phyloP scores from a whole-genome alignment of 768 basidiomycete genomes.

The Mycena polygramma region DNA sequence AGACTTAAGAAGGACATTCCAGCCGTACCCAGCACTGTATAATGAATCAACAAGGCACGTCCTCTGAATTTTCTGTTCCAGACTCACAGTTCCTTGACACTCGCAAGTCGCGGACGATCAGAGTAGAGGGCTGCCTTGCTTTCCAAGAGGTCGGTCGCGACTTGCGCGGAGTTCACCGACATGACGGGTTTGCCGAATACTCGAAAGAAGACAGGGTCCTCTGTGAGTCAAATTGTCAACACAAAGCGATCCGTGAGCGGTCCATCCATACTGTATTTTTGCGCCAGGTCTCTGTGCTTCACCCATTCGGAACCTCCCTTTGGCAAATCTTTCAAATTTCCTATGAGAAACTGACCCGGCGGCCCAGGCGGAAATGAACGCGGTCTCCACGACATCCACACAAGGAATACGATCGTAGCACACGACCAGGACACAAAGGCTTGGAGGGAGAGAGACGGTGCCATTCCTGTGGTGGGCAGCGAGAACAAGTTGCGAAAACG shows the following conservation, averaged over 20 bases:
- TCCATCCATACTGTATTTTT: not conserved
- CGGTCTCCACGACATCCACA: not conserved
- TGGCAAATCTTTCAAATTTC: slow-evolving; percentile 2
- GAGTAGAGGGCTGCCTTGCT: not conserved
- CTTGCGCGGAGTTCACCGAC: not conserved
- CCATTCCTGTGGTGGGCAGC: too few relatives aligned
- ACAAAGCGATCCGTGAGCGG: not conserved
- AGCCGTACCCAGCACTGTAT: not conserved
- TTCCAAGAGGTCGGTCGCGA: not conserved
- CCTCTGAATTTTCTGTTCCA: not conserved
- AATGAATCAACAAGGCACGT: not conserved
- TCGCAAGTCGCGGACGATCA: not conserved
- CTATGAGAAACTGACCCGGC: slow-evolving; percentile 1
- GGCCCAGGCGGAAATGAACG: not conserved
- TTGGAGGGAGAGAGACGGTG: too few relatives aligned
- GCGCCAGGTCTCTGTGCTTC: not conserved
- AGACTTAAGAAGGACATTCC: not conserved
- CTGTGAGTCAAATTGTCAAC: not conserved
- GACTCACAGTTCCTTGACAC: slow-evolving; percentile 3
- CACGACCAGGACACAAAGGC: too few relatives aligned
- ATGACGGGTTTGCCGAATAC: slow-evolving; percentile 7
- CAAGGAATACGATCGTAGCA: not conserved
- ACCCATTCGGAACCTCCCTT: slow-evolving; percentile 10
- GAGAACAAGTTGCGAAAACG: too few relatives aligned
- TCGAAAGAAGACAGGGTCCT: slow-evolving; percentile 2